Conservation (phyloP, 768 basidiomycete species). For the Chalciporus chontae region DNA sequence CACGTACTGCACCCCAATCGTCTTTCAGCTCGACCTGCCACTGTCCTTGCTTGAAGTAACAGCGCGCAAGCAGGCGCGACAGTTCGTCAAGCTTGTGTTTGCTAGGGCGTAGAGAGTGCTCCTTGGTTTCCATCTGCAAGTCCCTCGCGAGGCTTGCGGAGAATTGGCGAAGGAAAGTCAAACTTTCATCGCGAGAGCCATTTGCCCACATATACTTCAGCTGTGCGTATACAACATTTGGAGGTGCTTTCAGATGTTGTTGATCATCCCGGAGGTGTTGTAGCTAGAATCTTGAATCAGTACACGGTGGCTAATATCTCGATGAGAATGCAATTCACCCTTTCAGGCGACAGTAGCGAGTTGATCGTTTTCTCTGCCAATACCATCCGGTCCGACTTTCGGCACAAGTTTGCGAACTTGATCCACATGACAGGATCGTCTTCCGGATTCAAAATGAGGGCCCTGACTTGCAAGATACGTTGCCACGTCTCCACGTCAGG, state of each 20-base stretch:
- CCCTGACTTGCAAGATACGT: constrained; percentile 91
- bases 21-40: constrained; percentile 85
- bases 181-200: constrained; percentile 70
- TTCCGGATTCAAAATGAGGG: constrained; percentile 87
- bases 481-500: constrained; percentile 99
- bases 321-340: constrained; percentile 36
- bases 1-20: constrained; percentile 73
- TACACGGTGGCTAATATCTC: background rate
- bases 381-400: constrained; percentile 91
- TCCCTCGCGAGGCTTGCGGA: constrained; percentile 73
- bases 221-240: constrained; percentile 94
- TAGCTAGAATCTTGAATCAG: constrained; percentile 23
- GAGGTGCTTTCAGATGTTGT: constrained; percentile 72
- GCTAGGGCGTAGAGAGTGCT: constrained; percentile 47
- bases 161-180: constrained; percentile 82
- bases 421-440: constrained; percentile 99
- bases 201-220: constrained; percentile 95
- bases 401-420: constrained; percentile 96
- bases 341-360: constrained; percentile 76
- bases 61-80: constrained; percentile 88
- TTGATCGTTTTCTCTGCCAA: constrained; percentile 96
- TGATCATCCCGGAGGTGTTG: constrained; percentile 51
- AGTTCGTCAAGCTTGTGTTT: constrained; percentile 65
- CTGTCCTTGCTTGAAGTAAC: constrained; percentile 93
- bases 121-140: constrained; percentile 57